Conservation (phyloP, 1,284 basidiomycete species). For the Quambalaria eucalypti region DNA sequence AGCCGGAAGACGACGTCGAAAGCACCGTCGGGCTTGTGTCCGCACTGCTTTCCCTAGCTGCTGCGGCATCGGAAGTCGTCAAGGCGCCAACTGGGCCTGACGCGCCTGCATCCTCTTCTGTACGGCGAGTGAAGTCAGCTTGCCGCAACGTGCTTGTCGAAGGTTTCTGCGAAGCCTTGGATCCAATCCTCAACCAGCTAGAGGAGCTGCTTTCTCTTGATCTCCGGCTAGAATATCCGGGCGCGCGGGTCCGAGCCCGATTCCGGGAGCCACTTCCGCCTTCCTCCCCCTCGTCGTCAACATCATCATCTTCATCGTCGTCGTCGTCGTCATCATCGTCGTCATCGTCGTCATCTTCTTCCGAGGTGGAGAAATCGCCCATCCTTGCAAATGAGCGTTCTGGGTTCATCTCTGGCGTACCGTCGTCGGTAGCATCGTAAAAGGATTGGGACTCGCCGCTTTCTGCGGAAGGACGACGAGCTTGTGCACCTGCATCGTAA, state of each 20-base stretch:
- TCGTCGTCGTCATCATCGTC: neutral
- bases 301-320: neutral
- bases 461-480: neutral
- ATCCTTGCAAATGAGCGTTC: too few relatives aligned
- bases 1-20: neutral
- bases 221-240: neutral
- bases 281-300: neutral
- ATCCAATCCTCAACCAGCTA: neutral
- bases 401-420: too few relatives aligned
- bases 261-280: neutral
- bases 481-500: neutral
- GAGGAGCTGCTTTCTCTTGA: neutral
- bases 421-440: neutral
- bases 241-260: neutral
- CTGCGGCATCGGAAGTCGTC: neutral
- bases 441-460: neutral
- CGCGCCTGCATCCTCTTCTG: too few relatives aligned
- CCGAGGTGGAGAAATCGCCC: too few relatives aligned
- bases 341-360: neutral
- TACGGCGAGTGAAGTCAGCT: conserved; percentile 3
- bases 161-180: neutral
- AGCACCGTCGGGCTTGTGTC: neutral
- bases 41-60: neutral
- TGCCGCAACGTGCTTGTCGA: conserved; percentile 4
- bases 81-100: too few relatives aligned